These are phyloP conservation scores for Sporothrix pallida DNA, from an alignment of 2,329 filamentous ascomycete species.

Conservation along the genomic window DNA sequence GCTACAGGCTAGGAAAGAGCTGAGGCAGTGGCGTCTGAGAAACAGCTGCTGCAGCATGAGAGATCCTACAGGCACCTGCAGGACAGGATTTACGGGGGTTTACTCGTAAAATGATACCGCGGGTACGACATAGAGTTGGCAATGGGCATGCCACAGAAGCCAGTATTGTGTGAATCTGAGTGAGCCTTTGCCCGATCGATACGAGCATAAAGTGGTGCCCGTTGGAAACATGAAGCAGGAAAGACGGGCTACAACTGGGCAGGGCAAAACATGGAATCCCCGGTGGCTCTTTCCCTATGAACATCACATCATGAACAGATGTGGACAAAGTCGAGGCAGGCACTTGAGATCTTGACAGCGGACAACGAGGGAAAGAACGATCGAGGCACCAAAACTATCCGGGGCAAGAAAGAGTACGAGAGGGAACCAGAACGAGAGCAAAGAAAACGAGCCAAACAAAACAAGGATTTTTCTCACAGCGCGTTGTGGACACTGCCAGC, in stretches of 20 bases:
- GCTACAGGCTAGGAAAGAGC: conserved; percentile 4
- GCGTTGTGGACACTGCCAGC: conserved; percentile 19
- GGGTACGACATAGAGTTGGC: background rate
- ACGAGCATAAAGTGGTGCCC: conserved; percentile 10
- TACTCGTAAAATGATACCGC: background rate
- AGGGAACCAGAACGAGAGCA: background rate
- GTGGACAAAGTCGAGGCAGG: background rate
- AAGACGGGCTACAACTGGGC: background rate
- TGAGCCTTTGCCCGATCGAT: background rate
- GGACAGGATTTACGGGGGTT: conserved; percentile 19
- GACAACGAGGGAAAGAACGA: conserved; percentile 3
- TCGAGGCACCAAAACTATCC: conserved; percentile 5
- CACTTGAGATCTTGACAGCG: background rate
- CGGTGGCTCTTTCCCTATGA: background rate
- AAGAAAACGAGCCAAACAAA: conserved; percentile 26
- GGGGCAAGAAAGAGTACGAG: background rate
- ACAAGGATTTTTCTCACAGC: conserved; percentile 4
- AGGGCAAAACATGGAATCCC: background rate
- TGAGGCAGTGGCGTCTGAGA: conserved; percentile 15
- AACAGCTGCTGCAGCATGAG: conserved; percentile 1
- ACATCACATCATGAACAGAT: background rate
- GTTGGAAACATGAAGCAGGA: background rate
- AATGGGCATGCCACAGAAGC: conserved; percentile 13
- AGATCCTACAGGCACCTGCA: background rate
- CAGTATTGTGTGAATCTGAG: too few relatives aligned